Evolutionary conservation across 2,329 filamentous ascomycete genomes (phyloP), one percentile per base, ranked within the genome.

Genomic region (Fusarium euwallaceae): DNA sequence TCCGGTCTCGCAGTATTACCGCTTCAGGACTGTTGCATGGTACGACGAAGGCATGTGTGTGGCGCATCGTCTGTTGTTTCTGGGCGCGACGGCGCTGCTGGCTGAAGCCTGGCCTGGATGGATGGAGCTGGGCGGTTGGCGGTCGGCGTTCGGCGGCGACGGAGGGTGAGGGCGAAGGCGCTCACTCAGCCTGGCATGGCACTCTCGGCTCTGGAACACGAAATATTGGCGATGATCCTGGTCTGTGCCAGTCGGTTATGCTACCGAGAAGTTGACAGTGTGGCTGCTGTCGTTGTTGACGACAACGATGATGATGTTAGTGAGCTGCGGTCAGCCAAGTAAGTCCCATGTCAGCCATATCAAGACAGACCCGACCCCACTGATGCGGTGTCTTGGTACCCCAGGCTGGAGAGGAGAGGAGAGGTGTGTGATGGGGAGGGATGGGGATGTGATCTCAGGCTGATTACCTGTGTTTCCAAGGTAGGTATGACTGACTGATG

Each of bases 1-100:
- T 64, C 27, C 61, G 53, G 59, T 70, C 66, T 74, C 70, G 70
- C 51, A 67, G 51, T 64, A 70, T 74, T 78, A 48, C 73, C 66
- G 27, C 66, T 75, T 76, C 70, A 64, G 74, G 75, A 56, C 43
- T 67, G 60, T 66, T 75, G 77, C 77, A 78, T 78, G 75, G 69
- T 71, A 77, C 69, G 77, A 77, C 70, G 62, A 53, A 71, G 68
- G 61, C 61, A 71, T 61, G 68, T 67, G 61, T 72, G 64, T 70
- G 70, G 67, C 68, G 55, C 59, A 70, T 76, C 56, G 67, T 67
- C 70, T 69, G 55, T 62, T 60, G 62, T 53, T 66, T 61, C 36
- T 59, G 55, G 37, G 56, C 58, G 60, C 41, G 24, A 14, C 45
- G 45, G 4, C 24, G 45, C 14, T 29, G 45, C 45, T 39, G 59